phyloP scores from a whole-genome alignment of 177 flowering plant species.

The Tripterygium wilfordii region DNA sequence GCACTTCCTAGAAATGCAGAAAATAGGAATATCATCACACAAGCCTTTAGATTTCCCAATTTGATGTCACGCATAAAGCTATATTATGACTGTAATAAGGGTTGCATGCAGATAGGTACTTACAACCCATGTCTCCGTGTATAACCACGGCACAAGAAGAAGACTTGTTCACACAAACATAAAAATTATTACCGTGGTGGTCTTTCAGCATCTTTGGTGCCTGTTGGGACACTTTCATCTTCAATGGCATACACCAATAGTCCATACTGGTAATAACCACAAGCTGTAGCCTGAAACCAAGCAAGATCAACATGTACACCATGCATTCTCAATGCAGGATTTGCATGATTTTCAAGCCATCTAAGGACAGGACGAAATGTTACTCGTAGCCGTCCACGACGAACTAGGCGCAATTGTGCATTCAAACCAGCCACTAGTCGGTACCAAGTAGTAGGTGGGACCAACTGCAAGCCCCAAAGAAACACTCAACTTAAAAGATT shows the following conservation, averaged over 20 bases:
- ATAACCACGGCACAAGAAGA: no score
- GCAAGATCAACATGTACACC: slow-evolving; percentile 72
- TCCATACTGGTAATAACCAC: slow-evolving; percentile 87
- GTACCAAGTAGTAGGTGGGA: slow-evolving; percentile 95
- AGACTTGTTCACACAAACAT: neutral
- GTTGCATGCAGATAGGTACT: no score
- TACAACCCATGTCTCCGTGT: no score
- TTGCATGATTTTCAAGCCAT: slow-evolving; percentile 94
- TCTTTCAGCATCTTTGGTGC: slow-evolving; percentile 19
- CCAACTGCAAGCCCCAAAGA: slow-evolving; percentile 49
- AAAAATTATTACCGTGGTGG: slow-evolving; percentile 38
- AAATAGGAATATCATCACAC: no score
- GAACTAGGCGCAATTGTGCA: slow-evolving; percentile 90
- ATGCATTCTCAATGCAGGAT: slow-evolving; percentile 64
- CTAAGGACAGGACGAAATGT: slow-evolving; percentile 59
- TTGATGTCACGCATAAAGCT: no score
- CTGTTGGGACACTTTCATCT: slow-evolving; percentile 29
- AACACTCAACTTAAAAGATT: neutral
- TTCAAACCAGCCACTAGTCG: slow-evolving; percentile 93
- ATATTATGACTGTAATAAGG: no score
- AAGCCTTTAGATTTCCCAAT: no score
- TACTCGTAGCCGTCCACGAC: slow-evolving; percentile 60
- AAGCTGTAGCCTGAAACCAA: slow-evolving; percentile 79
- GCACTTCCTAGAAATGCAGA: no score
- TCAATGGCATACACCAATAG: slow-evolving; percentile 55